phyloP scores from a whole-genome alignment of 345 rosid species.

The Excoecaria agallocha region DNA sequence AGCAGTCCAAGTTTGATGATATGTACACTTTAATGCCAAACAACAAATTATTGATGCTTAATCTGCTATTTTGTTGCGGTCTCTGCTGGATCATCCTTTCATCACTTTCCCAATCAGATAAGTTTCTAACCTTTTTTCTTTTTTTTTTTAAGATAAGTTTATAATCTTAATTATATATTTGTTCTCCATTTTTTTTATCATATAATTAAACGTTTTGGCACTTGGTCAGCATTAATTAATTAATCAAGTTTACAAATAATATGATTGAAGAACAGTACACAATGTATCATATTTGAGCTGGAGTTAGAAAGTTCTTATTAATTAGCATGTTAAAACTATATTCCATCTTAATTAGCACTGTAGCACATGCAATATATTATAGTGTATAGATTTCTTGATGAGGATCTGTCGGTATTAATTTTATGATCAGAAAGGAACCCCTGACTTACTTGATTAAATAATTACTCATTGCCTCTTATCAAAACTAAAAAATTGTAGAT shows the following conservation, averaged over 20 bases:
- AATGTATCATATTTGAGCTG: background rate
- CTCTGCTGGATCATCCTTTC: background rate
- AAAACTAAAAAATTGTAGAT: too few species aligned
- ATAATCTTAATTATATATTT: background rate
- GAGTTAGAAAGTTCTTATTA: background rate
- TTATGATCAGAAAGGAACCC: background rate
- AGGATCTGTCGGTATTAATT: background rate
- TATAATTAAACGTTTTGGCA: background rate
- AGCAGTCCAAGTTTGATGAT: background rate
- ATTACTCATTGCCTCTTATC: too few species aligned
- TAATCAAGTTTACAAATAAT: background rate
- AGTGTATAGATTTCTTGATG: background rate
- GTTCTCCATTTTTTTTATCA: too few species aligned
- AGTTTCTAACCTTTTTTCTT: background rate
- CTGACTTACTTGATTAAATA: too few species aligned
- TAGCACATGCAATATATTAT: slow-evolving; percentile 1
- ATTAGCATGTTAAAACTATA: background rate
- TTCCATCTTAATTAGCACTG: too few species aligned
- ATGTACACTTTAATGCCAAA: background rate
- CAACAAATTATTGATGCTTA: background rate
- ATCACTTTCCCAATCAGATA: background rate
- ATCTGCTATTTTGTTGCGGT: background rate
- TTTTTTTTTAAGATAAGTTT: slow-evolving; percentile 1
- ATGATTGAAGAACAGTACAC: slow-evolving; percentile 4
- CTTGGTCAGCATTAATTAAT: background rate